Base-by-base conservation (phyloP, 2,329 filamentous ascomycete genomes). In the Alternaria longipes region DNA sequence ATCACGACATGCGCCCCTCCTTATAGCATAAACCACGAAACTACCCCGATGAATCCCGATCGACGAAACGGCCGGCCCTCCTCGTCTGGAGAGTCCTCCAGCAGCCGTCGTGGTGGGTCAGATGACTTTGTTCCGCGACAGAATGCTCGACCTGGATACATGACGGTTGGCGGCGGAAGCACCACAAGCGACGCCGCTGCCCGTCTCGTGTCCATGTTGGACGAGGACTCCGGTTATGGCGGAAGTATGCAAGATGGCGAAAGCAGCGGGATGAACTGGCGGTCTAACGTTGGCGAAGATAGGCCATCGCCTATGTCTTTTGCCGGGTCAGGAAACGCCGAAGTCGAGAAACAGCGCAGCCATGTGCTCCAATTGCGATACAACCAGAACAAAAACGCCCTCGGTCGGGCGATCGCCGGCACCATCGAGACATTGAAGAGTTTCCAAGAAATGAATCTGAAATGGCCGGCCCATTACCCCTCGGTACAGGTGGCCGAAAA, bases 401-500 rank as follows among this genome's bases (percentile, higher is more conserved):
- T 99, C n/a, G 92, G 89, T 44, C 90, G 94, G 61, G 91, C 93
- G 14, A 97, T 99, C 75, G 91, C 90, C 73, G 88, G 89, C 69
- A 94, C 94, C 8, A 88, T 97, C 59, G 93, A 97, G 62, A 88
- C 93, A 2, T 82, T 99, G 66, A 90, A 91, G 77, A 88, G 88
- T 61, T 85, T 99, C 59, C 94, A 97, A 79, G 86, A 94, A 64
- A 95, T 92, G 86, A 99, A 99, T 74, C 83, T 90, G 14, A 87
- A 89, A 74, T 98, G 95, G 95, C 95, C 95, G 1, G 94, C 94
- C 32, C 92, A 96, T 76, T 99, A 99, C 77, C 95, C 95, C 54
- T 92, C 94, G 2, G 89, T 94, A 3, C 89, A 93, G 74, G 60
- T 69, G 12, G 38, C 59, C 5, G 73, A 76, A 24, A 84, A 87